A percentile compares a stretch with the other conserved stretches of the same genome.
phyloP scores from a whole-genome alignment of 768 basidiomycete species.

The Sporobolomyces roseus region DNA sequence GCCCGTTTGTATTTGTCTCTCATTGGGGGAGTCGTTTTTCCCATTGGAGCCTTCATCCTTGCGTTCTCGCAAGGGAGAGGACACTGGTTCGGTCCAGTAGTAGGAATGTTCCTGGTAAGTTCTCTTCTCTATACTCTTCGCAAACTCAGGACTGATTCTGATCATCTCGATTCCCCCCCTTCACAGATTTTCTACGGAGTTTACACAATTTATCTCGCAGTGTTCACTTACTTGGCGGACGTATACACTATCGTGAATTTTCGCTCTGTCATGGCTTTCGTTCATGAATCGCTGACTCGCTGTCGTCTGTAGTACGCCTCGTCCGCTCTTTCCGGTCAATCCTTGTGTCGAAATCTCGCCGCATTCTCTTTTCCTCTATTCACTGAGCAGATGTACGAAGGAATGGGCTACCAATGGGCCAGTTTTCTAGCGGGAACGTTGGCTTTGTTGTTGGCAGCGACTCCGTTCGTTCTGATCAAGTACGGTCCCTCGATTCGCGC shows the following conservation, averaged over 20 bases:
- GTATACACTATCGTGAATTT: constrained; percentile 45
- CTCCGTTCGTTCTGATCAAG: constrained; percentile 14
- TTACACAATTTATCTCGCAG: constrained; percentile 45
- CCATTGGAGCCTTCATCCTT: constrained; percentile 48
- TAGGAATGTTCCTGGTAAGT: constrained; percentile 46
- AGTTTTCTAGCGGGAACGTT: constrained; percentile 30
- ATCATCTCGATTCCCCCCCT: background rate
- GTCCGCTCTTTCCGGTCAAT: constrained; percentile 45
- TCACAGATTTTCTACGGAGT: constrained; percentile 20
- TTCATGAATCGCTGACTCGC: background rate
- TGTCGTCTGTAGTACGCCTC: constrained; percentile 46
- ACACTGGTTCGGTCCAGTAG: constrained; percentile 49
- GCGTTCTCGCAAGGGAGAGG: constrained; percentile 46
- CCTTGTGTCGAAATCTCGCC: constrained; percentile 47
- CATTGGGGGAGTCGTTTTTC: constrained; percentile 33
- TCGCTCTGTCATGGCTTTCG: background rate
- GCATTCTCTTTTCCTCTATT: constrained; percentile 64
- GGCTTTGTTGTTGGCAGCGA: background rate
- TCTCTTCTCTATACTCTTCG: background rate
- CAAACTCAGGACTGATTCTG: background rate
- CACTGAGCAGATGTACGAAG: constrained; percentile 56
- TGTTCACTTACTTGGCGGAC: constrained; percentile 41
- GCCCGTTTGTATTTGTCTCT: constrained; percentile 28
- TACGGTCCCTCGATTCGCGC: constrained; percentile 45
- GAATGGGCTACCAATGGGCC: constrained; percentile 56